These are phyloP conservation scores for Melastoma malabathricum DNA, from an alignment of 345 rosid species.

Conservation along the genomic window DNA sequence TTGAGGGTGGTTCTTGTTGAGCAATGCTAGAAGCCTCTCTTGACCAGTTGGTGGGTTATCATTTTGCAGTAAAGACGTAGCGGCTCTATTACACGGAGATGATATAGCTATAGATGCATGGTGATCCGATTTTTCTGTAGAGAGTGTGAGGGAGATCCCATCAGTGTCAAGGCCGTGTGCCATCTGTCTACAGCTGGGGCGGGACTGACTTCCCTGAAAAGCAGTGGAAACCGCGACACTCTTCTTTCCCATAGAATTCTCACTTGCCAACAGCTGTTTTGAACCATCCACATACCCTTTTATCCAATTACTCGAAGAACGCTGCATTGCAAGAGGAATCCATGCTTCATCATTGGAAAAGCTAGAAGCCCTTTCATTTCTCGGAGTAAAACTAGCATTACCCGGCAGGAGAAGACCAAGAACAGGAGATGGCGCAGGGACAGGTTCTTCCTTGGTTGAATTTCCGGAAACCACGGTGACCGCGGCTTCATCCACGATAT, in stretches of 20 bases:
- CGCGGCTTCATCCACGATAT: too few relatives aligned
- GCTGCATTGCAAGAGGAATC: background rate
- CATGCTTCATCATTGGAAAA: background rate
- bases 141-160: too few relatives aligned
- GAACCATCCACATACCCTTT: conserved; percentile 1
- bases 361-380: conserved; percentile 6
- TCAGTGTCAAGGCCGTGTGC: too few relatives aligned
- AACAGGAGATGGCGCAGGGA: conserved; percentile 15
- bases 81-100: too few relatives aligned
- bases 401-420: conserved; percentile 11
- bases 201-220: too few relatives aligned
- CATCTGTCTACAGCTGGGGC: too few relatives aligned
- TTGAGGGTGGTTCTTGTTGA: conserved; percentile 10
- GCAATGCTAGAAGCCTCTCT: conserved; percentile 2
- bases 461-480: conserved; percentile 6
- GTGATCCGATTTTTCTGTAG: too few relatives aligned
- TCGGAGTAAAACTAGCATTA: conserved; percentile 7
- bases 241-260: background rate
- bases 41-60: conserved; percentile 3
- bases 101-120: too few relatives aligned
- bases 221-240: too few relatives aligned
- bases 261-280: conserved; percentile 8
- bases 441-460: conserved; percentile 15
- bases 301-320: background rate
- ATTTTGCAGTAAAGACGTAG: too few relatives aligned